phyloP scores from a whole-genome alignment of 805 yeast species.

The Schwanniomyces polymorphus region DNA sequence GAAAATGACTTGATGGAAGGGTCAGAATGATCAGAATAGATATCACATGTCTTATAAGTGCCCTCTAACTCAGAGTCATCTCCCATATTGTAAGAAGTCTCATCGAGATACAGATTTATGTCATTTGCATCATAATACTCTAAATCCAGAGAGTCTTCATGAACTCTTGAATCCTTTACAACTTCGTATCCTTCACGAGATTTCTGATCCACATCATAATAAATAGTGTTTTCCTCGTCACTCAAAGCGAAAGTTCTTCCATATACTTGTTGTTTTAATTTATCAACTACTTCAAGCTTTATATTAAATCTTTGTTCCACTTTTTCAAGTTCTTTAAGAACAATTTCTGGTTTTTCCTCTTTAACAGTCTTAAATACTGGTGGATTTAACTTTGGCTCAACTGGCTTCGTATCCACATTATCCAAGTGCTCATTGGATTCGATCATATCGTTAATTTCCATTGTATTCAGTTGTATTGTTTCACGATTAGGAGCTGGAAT shows the following conservation, averaged over 20 bases:
- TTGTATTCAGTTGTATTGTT: too few relatives aligned
- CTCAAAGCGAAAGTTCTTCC: not conserved
- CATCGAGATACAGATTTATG: not conserved
- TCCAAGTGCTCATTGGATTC: not conserved
- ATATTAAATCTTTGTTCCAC: conserved; percentile 24
- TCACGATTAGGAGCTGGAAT: too few relatives aligned
- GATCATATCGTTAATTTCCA: too few relatives aligned
- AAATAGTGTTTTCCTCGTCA: conserved; percentile 9
- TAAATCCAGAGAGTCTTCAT: not conserved
- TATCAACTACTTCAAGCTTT: conserved; percentile 17
- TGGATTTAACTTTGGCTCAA: not conserved
- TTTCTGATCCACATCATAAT: conserved; percentile 10
- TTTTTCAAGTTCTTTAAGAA: conserved; percentile 18
- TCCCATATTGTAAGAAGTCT: not conserved
- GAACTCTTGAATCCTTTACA: not conserved
- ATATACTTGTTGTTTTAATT: conserved; percentile 17
- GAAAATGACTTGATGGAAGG: not conserved
- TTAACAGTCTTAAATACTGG: conserved; percentile 28
- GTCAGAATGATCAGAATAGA: not conserved
- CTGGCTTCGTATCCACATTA: not conserved
- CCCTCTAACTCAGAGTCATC: not conserved
- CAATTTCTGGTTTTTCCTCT: conserved; percentile 23
- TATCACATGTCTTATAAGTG: not conserved
- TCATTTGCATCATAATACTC: not conserved
- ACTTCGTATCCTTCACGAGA: not conserved